Percentiles rank a stretch among this genome's conserved stretches.
Evolutionary conservation across 352 stramenopile genomes (phyloP).

Genomic region (Lagenidium giganteum): DNA sequence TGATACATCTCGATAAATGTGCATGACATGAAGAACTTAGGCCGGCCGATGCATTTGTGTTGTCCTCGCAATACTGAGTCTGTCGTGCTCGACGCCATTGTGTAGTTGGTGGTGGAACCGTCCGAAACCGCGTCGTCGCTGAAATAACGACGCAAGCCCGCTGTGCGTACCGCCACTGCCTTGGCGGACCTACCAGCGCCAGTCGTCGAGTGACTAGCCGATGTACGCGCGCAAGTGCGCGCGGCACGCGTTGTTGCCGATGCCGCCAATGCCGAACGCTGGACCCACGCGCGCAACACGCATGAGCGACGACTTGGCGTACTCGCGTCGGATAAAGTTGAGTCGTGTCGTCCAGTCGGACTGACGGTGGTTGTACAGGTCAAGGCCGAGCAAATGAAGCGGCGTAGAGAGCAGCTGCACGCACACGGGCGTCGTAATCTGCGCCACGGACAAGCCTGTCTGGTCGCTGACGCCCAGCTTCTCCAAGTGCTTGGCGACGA

Average conservation of each 20-base stretch:
- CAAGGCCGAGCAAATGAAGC: conserved; percentile 51
- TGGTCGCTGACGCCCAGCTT: conserved; percentile 18
- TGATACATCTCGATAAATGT: too few relatives aligned
- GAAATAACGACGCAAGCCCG: too few relatives aligned
- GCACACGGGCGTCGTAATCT: conserved; percentile 37
- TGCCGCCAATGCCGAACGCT: conserved; percentile 57
- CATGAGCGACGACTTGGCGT: conserved; percentile 32
- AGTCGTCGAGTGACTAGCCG: too few relatives aligned
- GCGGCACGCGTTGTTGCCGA: conserved; percentile 39
- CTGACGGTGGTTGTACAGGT: conserved; percentile 49
- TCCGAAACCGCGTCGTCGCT: too few relatives aligned
- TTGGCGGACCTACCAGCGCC: too few relatives aligned
- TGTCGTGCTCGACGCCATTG: too few relatives aligned
- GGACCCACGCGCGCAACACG: conserved; percentile 49
- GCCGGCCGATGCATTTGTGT: too few relatives aligned
- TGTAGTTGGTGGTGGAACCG: too few relatives aligned
- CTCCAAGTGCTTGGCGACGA: conserved; percentile 28
- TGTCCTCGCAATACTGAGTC: too few relatives aligned
- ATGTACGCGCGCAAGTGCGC: conserved; percentile 11
- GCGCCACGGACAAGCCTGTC: conserved; percentile 24
- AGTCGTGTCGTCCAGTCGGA: conserved; percentile 11
- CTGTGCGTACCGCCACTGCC: too few relatives aligned
- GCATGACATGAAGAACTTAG: too few relatives aligned
- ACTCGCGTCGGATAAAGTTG: conserved; percentile 39
- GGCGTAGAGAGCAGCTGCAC: conserved; percentile 58